A percentile compares a stretch with the other conserved stretches of the same genome.
Conservation (phyloP, 2,329 filamentous ascomycete species). For the Trichoderma oligosporum region DNA sequence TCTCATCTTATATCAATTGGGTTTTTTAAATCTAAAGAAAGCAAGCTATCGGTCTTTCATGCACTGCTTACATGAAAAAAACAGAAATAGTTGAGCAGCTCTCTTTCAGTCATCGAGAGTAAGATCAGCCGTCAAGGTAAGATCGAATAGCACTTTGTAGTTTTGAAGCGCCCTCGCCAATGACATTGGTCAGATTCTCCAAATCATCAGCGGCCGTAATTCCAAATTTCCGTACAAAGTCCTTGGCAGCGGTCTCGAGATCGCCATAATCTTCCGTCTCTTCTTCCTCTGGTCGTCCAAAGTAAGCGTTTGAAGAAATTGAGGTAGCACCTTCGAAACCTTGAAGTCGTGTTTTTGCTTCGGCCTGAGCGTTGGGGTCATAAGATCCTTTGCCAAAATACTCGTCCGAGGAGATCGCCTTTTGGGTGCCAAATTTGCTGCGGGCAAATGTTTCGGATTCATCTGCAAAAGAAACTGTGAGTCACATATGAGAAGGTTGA, state of each 20-base stretch:
- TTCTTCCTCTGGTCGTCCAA: conserved; percentile 87
- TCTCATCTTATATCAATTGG: not conserved
- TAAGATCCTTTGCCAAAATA: conserved; percentile 92
- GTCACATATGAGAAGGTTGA: not conserved
- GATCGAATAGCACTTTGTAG: conserved; percentile 72
- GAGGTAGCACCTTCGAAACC: conserved; percentile 88
- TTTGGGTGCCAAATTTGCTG: conserved; percentile 84
- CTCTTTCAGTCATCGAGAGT: conserved; percentile 47
- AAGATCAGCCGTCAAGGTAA: too few species aligned
- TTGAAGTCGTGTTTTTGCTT: conserved; percentile 82
- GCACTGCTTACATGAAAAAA: not conserved
- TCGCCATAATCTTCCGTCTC: conserved; percentile 79
- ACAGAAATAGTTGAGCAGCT: not conserved
- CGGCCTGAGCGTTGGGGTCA: conserved; percentile 73
- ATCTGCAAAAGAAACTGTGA: conserved; percentile 38
- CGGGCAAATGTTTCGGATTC: conserved; percentile 82
- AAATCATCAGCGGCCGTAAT: conserved; percentile 94
- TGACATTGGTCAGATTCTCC: conserved; percentile 77
- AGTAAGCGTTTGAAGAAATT: conserved; percentile 97
- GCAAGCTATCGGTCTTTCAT: not conserved
- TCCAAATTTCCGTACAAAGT: conserved; percentile 92
- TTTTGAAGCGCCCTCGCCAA: conserved; percentile 81
- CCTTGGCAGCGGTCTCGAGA: conserved; percentile 87
- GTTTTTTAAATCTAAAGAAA: not conserved
- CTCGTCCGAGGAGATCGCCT: conserved; percentile 95